A percentile compares a stretch with the other conserved stretches of the same genome.
Evolutionary conservation across 1,139 yeast genomes (phyloP).

Genomic region (Chernovozyma aurita): DNA sequence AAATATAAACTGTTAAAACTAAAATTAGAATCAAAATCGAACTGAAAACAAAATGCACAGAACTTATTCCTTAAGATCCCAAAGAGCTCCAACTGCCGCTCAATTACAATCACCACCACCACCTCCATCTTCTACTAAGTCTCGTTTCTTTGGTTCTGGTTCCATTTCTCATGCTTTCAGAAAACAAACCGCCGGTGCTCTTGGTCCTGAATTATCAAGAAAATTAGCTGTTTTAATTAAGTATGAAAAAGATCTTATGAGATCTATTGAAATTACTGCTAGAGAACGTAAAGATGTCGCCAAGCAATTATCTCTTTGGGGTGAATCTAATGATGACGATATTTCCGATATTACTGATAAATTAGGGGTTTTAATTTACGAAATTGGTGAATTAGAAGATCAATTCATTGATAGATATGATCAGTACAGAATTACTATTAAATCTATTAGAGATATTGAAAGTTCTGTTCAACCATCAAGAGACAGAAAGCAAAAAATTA

Average conservation of each 20-base stretch:
- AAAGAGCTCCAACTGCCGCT: conserved; percentile 79
- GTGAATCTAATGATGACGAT: conserved; percentile 80
- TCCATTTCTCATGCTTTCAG: conserved; percentile 64
- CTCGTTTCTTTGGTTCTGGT: conserved; percentile 70
- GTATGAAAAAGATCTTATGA: conserved; percentile 78
- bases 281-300: conserved; percentile 81
- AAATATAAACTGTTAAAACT: too few species aligned
- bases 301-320: conserved; percentile 79
- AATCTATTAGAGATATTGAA: conserved; percentile 79
- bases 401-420: conserved; percentile 84
- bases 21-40: too few species aligned
- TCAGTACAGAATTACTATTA: conserved; percentile 78
- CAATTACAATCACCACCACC: conserved; percentile 80
- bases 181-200: conserved; percentile 66
- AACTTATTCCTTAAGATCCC: conserved; percentile 76
- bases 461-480: conserved; percentile 84
- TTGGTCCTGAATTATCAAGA: conserved; percentile 77
- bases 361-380: conserved; percentile 76
- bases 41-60: conserved; percentile 81
- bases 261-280: conserved; percentile 74
- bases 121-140: conserved; percentile 66
- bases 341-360: conserved; percentile 83
- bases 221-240: conserved; percentile 73
- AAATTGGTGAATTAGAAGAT: conserved; percentile 83
- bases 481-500: conserved; percentile 80